Conservation (phyloP, 352 stramenopile species). For the Blastocystis sp. region DNA sequence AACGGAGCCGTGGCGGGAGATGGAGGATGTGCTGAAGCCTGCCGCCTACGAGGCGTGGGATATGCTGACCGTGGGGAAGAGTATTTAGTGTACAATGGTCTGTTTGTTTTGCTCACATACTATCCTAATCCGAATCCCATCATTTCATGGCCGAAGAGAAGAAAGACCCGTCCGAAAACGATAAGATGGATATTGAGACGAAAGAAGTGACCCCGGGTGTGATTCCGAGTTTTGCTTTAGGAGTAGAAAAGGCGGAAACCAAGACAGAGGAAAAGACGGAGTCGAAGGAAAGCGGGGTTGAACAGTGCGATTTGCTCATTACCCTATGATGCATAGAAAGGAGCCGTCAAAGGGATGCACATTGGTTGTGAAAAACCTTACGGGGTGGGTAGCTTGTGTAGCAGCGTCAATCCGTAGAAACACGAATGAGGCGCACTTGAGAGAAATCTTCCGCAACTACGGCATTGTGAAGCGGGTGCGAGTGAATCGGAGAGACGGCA, state of each 20-base stretch:
- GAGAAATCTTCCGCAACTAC: constrained; percentile 61
- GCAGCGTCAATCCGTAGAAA: not conserved
- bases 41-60: constrained; percentile 20
- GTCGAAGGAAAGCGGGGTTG: no score
- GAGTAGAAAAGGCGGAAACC: no score
- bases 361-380: not conserved
- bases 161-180: not conserved
- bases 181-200: not conserved
- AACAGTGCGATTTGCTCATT: no score
- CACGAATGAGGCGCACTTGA: constrained; percentile 24
- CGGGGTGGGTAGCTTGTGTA: not conserved
- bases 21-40: constrained; percentile 36
- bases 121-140: not conserved
- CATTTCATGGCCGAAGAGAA: not conserved
- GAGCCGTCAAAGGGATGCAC: not conserved
- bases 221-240: no score
- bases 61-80: constrained; percentile 22
- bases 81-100: constrained; percentile 38
- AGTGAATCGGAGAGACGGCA: not conserved
- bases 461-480: constrained; percentile 37
- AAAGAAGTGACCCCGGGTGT: not conserved
- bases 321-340: not conserved
- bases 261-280: no score
- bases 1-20: constrained; percentile 24
- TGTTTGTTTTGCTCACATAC: constrained; percentile 8